Percentiles rank a stretch among this genome's conserved stretches.
Evolutionary conservation across 2,329 filamentous ascomycete species (phyloP).

Genomic region (Gremmenia infestans): DNA sequence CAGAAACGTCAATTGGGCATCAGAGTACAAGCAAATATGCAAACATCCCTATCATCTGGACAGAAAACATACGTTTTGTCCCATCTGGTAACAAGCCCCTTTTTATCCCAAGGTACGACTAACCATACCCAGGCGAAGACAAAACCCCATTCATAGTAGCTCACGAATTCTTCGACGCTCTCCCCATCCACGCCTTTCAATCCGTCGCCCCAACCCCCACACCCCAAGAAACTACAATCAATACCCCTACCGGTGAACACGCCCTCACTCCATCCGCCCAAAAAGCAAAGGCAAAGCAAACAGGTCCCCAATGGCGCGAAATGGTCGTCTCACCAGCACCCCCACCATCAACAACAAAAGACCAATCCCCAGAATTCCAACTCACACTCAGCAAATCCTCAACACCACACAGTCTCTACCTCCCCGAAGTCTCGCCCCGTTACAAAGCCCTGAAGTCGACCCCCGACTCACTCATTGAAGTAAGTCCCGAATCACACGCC

Average conservation of each 20-base stretch:
- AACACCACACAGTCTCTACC: conserved; percentile 78
- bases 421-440: conserved; percentile 75
- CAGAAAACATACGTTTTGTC: conserved; percentile 51
- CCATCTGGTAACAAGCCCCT: conserved; percentile 12
- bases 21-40: conserved; percentile 72
- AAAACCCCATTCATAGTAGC: conserved; percentile 90
- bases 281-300: conserved; percentile 20
- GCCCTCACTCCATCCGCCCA: conserved; percentile 30
- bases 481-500: conserved; percentile 80
- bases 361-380: conserved; percentile 74
- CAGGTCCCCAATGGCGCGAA: conserved; percentile 69
- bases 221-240: conserved; percentile 31
- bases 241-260: conserved; percentile 38
- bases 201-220: conserved; percentile 51
- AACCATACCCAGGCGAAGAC: conserved; percentile 45
- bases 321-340: conserved; percentile 69
- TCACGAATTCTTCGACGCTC: conserved; percentile 97
- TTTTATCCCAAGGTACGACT: not conserved
- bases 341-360: conserved; percentile 44
- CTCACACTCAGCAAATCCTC: conserved; percentile 69
- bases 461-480: conserved; percentile 71
- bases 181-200: conserved; percentile 94
- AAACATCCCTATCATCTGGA: conserved; percentile 76
- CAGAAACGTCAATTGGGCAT: conserved; percentile 68
- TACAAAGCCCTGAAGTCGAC: conserved; percentile 69